These are phyloP conservation scores for Mycena albidolilacea DNA, from an alignment of 768 basidiomycete genomes.

Conservation along the genomic window DNA sequence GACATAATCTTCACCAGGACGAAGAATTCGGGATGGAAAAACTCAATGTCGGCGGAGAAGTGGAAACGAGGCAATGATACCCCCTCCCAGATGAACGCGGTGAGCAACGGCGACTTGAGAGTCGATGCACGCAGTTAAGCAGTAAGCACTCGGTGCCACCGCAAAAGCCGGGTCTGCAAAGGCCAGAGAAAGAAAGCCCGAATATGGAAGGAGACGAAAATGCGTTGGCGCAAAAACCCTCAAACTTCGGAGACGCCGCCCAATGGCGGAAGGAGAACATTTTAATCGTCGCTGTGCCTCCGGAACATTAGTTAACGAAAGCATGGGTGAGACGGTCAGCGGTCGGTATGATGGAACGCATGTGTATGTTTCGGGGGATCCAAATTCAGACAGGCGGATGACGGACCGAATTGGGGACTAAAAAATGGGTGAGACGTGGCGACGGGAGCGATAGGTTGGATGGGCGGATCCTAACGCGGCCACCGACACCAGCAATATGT, in stretches of 20 bases:
- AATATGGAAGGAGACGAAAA: neutral
- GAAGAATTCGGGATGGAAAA: neutral
- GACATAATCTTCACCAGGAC: neutral
- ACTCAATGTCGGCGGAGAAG: too few species aligned
- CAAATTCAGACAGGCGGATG: neutral
- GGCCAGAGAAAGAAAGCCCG: neutral
- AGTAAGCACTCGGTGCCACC: neutral
- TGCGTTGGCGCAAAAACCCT: neutral
- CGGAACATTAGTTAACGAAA: neutral
- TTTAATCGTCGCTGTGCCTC: neutral
- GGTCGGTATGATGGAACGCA: neutral
- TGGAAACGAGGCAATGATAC: too few species aligned
- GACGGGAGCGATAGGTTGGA: too few species aligned
- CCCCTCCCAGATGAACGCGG: neutral
- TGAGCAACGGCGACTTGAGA: neutral
- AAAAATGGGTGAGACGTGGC: neutral
- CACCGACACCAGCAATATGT: neutral
- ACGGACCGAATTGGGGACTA: neutral
- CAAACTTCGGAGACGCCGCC: constrained; percentile 8
- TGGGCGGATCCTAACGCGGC: too few species aligned
- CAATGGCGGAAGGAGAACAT: neutral
- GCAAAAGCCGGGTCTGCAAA: neutral
- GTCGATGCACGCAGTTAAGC: neutral
- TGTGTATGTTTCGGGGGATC: neutral
- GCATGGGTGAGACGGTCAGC: neutral